These are phyloP conservation scores for Gastrodia elata DNA, from an alignment of 106 monocot genomes.

Conservation along the genomic window DNA sequence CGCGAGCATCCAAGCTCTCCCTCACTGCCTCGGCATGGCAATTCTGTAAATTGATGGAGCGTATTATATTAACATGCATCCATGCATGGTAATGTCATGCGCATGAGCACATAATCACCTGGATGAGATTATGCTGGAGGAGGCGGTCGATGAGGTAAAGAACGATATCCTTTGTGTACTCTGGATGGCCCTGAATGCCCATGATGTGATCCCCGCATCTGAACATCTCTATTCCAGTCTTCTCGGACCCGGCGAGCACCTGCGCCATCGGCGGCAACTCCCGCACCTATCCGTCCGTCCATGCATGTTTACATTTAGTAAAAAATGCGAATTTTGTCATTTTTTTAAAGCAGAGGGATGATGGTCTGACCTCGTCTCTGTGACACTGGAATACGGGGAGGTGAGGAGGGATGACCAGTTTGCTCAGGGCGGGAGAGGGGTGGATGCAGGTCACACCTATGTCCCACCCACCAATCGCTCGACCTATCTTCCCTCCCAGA, in stretches of 20 bases:
- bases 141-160: conserved; percentile 25
- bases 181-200: conserved; percentile 52
- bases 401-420: conserved; percentile 36
- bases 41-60: conserved; percentile 15
- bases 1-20: conserved; percentile 17
- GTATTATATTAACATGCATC: background rate
- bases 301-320: background rate
- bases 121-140: conserved; percentile 15
- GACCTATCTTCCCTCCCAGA: conserved; percentile 70
- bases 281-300: conserved; percentile 16
- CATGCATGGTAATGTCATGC: too few species aligned
- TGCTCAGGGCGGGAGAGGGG: conserved; percentile 20
- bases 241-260: conserved; percentile 35
- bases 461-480: conserved; percentile 68
- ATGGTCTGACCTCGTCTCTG: conserved; percentile 31
- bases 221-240: conserved; percentile 38
- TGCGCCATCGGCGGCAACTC: conserved; percentile 22
- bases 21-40: conserved; percentile 35
- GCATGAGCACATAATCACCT: conserved; percentile 7
- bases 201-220: conserved; percentile 26
- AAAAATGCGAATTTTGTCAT: too few species aligned
- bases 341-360: too few species aligned
- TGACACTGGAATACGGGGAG: conserved; percentile 69
- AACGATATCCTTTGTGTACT: conserved; percentile 40
- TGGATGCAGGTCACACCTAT: conserved; percentile 62